These are phyloP conservation scores for Solanum sejunctum DNA, from an alignment of 257 asterid genomes.

Conservation along the genomic window DNA sequence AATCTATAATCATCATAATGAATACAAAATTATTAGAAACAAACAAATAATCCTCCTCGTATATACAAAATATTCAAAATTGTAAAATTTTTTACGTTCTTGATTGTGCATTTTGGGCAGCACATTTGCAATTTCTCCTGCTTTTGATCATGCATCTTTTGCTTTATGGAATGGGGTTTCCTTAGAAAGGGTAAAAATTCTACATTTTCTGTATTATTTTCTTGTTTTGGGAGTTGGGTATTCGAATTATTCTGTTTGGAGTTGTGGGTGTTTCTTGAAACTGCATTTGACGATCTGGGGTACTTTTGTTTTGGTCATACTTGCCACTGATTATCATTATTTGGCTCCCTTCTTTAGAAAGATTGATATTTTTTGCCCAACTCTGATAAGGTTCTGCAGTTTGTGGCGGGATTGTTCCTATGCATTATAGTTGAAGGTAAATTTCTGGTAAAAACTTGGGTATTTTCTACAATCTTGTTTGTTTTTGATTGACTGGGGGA, in stretches of 20 bases:
- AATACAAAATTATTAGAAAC: neutral
- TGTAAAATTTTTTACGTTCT: neutral
- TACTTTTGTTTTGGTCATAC: neutral
- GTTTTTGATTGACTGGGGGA: neutral
- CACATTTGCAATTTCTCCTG: neutral
- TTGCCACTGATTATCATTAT: neutral
- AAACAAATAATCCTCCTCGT: neutral
- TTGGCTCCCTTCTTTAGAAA: slow-evolving; percentile 3
- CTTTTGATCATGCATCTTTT: slow-evolving; percentile 7
- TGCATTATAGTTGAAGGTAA: neutral
- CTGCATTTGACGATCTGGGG: slow-evolving; percentile 4
- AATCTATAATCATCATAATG: slow-evolving; percentile 5
- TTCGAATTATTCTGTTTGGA: neutral
- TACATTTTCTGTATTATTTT: neutral
- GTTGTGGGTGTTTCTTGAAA: neutral
- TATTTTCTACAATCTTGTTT: neutral
- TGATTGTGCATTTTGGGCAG: neutral
- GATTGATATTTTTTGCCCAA: neutral
- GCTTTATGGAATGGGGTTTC: neutral
- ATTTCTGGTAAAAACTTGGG: neutral
- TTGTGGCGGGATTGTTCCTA: neutral
- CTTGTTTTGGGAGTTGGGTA: slow-evolving; percentile 11
- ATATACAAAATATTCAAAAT: neutral
- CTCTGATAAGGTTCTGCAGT: slow-evolving; percentile 8
- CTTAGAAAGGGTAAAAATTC: neutral